Evolutionary conservation across 768 basidiomycete species (phyloP).

Genomic region (Russula vinacea): DNA sequence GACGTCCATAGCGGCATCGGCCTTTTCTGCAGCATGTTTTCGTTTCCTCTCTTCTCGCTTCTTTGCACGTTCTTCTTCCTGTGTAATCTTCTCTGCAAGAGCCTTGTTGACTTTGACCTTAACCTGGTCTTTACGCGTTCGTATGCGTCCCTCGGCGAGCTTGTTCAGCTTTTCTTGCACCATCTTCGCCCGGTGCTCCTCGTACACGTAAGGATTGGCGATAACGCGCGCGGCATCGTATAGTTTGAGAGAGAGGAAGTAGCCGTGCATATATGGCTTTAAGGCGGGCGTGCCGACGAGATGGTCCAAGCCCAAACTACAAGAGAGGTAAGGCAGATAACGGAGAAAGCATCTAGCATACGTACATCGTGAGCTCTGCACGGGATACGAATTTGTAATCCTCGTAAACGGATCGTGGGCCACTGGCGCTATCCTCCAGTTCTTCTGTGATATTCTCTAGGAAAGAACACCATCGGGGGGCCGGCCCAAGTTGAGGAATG

Average conservation of each 20-base stretch:
- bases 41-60: slow-evolving; percentile 53
- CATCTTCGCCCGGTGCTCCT: slow-evolving; percentile 87
- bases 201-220: slow-evolving; percentile 93
- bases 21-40: slow-evolving; percentile 42
- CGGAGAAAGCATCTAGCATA: slow-evolving; percentile 30
- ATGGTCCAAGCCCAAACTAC: slow-evolving; percentile 88
- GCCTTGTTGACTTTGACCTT: slow-evolving; percentile 80
- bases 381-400: slow-evolving; percentile 97
- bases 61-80: slow-evolving; percentile 58
- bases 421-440: slow-evolving; percentile 84
- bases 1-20: slow-evolving; percentile 40
- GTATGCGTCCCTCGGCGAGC: slow-evolving; percentile 89
- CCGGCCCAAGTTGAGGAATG: slow-evolving; percentile 93
- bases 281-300: slow-evolving; percentile 92
- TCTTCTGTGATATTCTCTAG: slow-evolving; percentile 98
- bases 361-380: slow-evolving; percentile 78
- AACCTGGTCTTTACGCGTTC: slow-evolving; percentile 62
- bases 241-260: slow-evolving; percentile 92
- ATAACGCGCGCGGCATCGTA: slow-evolving; percentile 95
- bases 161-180: slow-evolving; percentile 89
- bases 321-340: neutral
- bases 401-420: slow-evolving; percentile 68
- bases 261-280: slow-evolving; percentile 99
- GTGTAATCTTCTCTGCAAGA: slow-evolving; percentile 79
- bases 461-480: slow-evolving; percentile 96